phyloP scores from a whole-genome alignment of 2,329 filamentous ascomycete species.

The Corynespora cassiicola region DNA sequence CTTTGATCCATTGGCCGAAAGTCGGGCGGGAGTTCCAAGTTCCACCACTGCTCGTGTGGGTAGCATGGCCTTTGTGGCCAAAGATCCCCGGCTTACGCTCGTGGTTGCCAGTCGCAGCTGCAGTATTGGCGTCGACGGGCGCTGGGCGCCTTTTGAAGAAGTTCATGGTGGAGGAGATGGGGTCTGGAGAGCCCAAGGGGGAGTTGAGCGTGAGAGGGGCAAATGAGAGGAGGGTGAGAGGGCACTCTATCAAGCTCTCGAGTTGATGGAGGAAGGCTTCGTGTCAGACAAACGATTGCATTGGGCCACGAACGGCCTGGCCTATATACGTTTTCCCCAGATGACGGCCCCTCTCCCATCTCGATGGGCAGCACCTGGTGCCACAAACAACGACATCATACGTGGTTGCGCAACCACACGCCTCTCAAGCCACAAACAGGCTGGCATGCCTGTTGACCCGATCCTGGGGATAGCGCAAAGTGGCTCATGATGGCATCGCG shows the following conservation, averaged over 20 bases:
- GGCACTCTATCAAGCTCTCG: slow-evolving; percentile 4
- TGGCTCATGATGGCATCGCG: slow-evolving; percentile 3
- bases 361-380: slow-evolving; percentile 15
- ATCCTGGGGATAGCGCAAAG: not conserved
- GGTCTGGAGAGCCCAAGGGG: not conserved
- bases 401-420: slow-evolving; percentile 5
- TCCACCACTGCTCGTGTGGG: slow-evolving; percentile 20
- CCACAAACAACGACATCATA: slow-evolving; percentile 20
- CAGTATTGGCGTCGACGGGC: slow-evolving; percentile 43
- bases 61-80: slow-evolving; percentile 18
- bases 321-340: slow-evolving; percentile 1
- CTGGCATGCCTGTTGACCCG: slow-evolving; percentile 23
- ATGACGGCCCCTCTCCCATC: slow-evolving; percentile 18
- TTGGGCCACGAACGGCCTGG: not conserved
- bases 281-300: slow-evolving; percentile 1
- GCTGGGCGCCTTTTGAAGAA: slow-evolving; percentile 46
- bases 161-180: slow-evolving; percentile 36
- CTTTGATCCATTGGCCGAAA: slow-evolving; percentile 74
- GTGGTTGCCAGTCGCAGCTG: slow-evolving; percentile 37
- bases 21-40: slow-evolving; percentile 53
- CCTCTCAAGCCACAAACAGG: slow-evolving; percentile 37
- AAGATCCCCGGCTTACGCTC: slow-evolving; percentile 40
- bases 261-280: slow-evolving; percentile 1
- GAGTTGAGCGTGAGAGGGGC: slow-evolving; percentile 5
- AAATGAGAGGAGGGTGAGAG: slow-evolving; percentile 5